Conservation (phyloP, 1,284 basidiomycete species). For the Thecaphora frezii region DNA sequence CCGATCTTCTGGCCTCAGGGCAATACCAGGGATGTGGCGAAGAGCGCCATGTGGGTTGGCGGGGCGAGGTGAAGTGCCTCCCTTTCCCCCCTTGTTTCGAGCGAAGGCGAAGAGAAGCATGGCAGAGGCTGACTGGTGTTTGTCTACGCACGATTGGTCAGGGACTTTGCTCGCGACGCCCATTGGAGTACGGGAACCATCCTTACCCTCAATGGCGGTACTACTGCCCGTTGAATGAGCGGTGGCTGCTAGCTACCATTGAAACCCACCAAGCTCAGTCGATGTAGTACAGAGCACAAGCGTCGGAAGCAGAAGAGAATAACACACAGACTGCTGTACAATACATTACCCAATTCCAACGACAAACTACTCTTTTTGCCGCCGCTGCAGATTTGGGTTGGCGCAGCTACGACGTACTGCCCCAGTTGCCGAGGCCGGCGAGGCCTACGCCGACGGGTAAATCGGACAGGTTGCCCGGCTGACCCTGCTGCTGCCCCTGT, state of each 20-base stretch:
- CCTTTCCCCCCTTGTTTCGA: no score
- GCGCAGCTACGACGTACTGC: conserved; percentile 21
- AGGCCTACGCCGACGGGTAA: conserved; percentile 33
- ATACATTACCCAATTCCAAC: no score
- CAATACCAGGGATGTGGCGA: conserved; percentile 27
- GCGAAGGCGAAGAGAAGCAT: no score
- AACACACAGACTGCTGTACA: no score
- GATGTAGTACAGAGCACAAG: no score
- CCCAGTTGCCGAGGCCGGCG: conserved; percentile 31
- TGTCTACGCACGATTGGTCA: no score
- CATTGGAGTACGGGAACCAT: conserved; percentile 38
- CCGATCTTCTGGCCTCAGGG: conserved; percentile 36
- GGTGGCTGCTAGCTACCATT: no score
- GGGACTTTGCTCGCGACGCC: conserved; percentile 31
- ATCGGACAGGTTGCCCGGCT: conserved; percentile 6
- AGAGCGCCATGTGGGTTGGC: conserved; percentile 21
- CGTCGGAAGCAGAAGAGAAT: no score
- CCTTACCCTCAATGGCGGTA: conserved; percentile 34
- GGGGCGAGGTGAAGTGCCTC: no score
- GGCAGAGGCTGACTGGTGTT: background rate
- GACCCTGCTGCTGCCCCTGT: conserved; percentile 13
- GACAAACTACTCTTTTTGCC: conserved; percentile 7
- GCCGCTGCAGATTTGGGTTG: no score
- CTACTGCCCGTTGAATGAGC: conserved; percentile 25
- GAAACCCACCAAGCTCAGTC: no score